Percentiles rank a stretch among this genome's conserved stretches.
phyloP scores from a whole-genome alignment of 352 stramenopile species.

The Phytophthora boehmeriae region DNA sequence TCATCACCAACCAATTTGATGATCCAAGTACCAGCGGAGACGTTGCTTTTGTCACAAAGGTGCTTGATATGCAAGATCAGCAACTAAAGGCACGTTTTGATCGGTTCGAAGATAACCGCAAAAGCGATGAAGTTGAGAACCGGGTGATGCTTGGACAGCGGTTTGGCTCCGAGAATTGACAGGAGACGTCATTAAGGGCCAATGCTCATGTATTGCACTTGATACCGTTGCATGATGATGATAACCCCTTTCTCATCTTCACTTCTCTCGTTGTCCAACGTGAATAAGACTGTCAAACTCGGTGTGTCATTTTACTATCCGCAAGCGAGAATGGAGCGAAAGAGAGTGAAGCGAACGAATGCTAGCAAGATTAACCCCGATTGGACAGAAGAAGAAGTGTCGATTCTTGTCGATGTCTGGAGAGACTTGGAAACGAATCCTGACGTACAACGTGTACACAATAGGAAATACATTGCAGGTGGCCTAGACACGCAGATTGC shows the following conservation, averaged over 20 bases:
- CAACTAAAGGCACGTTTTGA: conserved; percentile 29
- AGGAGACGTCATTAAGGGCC: background rate
- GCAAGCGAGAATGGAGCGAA: background rate
- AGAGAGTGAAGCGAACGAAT: conserved; percentile 5
- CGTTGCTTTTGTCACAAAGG: conserved; percentile 22
- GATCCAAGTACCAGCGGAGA: conserved; percentile 20
- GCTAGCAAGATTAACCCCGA: conserved; percentile 8
- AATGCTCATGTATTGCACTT: background rate
- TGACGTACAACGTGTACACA: background rate
- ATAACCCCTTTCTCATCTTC: conserved; percentile 7
- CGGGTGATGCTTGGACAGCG: conserved; percentile 16
- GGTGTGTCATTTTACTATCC: background rate
- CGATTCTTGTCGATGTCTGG: conserved; percentile 20
- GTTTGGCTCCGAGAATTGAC: background rate
- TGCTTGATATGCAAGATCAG: conserved; percentile 24
- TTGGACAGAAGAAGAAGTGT: conserved; percentile 21
- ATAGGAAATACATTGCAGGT: background rate
- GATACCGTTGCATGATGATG: no score
- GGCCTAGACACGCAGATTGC: conserved; percentile 11
- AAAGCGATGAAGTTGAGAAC: conserved; percentile 12
- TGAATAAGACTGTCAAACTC: background rate
- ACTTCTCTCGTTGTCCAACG: background rate
- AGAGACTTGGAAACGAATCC: conserved; percentile 2
- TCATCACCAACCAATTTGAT: conserved; percentile 25
- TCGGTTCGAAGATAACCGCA: conserved; percentile 16